A percentile compares a stretch with the other conserved stretches of the same genome.
Evolutionary conservation across 495 filamentous ascomycete genomes (phyloP).

Genomic region (Neurospora sp.): DNA sequence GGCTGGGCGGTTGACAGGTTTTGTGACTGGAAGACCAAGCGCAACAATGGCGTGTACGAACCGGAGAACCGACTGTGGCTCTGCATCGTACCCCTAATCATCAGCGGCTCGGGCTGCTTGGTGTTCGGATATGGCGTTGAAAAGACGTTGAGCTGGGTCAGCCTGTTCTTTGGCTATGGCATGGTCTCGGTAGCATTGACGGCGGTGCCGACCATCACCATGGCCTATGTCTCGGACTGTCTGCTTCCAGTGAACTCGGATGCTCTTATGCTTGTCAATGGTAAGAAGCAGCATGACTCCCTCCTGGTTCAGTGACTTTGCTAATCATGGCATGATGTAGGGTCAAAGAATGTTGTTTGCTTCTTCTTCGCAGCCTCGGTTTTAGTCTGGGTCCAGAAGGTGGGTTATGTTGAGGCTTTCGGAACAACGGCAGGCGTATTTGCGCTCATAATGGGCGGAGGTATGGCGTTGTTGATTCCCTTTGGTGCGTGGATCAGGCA

Average conservation of each 20-base stretch:
- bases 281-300: constrained; percentile 5
- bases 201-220: constrained; percentile 24
- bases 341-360: constrained; percentile 23
- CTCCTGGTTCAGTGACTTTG: neutral
- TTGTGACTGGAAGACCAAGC: constrained; percentile 34
- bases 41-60: constrained; percentile 42
- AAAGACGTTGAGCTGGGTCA: constrained; percentile 20
- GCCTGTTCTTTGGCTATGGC: constrained; percentile 23
- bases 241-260: constrained; percentile 24
- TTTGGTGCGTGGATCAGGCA: constrained; percentile 22
- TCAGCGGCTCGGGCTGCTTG: constrained; percentile 28
- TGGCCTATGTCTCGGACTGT: constrained; percentile 26
- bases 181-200: constrained; percentile 25
- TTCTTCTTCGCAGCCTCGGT: constrained; percentile 25
- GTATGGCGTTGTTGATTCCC: constrained; percentile 21
- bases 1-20: constrained; percentile 36
- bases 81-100: constrained; percentile 28
- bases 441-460: constrained; percentile 18
- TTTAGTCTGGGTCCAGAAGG: constrained; percentile 38
- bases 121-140: constrained; percentile 29
- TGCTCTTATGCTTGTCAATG: constrained; percentile 27
- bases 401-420: constrained; percentile 40
- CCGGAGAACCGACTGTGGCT: constrained; percentile 45
- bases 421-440: constrained; percentile 43
- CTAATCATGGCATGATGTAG: constrained; percentile 6